Evolutionary conservation across 2,329 filamentous ascomycete species (phyloP), one percentile per base, ranked within the genome.

Genomic region (Ophiostoma ulmi): DNA sequence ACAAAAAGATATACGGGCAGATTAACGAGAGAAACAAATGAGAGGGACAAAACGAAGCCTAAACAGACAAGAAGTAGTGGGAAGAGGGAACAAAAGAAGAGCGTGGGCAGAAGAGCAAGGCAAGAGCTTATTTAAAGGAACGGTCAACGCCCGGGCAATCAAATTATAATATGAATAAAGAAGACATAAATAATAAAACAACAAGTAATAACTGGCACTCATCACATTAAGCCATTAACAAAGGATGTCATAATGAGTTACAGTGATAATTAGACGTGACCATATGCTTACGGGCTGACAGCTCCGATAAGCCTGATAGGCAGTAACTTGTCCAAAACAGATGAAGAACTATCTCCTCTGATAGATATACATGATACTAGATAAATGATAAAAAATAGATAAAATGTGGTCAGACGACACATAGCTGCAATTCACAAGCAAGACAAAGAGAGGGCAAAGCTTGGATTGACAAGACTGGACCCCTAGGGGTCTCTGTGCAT

Each of bases 261-360:
- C 44, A 48, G 17, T 35, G 36, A 36, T 5, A 26, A 63, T 14
- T 61, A 61, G 22, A 31, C 20, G n/a, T 13, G 14, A 14, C 26
- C 58, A 63, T 20, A 58, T 58, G 52, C 31, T 36, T 4, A 63
- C 58, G 26, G 26, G 58, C 26, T 63, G 58, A 36, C 58, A 63
- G 58, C 58, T 63, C 35, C 58, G 58, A 63, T 63, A 63, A 63
- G 58, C 58, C 58, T 63, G 58, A 36, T 35, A 48, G 58, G 26
- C 26, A 26, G 22, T 58, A 11, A 22, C 22, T 6, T n/a, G 11
- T 39, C 38, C 38, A 13, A 38, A 38, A 38, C 39, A 39, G 63
- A 38, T 38, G 35, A 36, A 65, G 63, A 65, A 65, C 36, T 39
- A 39, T 8, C 26, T 7, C 55, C 11, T 63, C 4, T n/a, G n/a